These are phyloP conservation scores for Garcia nutans DNA, from an alignment of 345 rosid genomes.

Conservation along the genomic window DNA sequence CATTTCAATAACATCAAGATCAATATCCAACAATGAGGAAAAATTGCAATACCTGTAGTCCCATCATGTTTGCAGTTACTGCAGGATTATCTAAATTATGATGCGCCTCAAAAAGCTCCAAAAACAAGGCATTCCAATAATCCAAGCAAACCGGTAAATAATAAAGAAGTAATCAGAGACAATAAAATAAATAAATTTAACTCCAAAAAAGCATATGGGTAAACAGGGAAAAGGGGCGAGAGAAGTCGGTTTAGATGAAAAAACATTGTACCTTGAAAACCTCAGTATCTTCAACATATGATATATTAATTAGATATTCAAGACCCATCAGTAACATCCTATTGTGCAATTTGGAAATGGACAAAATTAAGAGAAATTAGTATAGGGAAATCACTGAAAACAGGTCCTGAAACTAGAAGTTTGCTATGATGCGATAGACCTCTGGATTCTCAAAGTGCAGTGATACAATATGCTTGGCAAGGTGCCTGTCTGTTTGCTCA, in stretches of 20 bases:
- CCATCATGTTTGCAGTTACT: conserved; percentile 66
- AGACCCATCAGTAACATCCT: conserved; percentile 80
- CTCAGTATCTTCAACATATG: conserved; percentile 98
- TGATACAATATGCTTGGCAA: conserved; percentile 89
- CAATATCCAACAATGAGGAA: background rate
- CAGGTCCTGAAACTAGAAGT: background rate
- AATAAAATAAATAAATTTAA: background rate
- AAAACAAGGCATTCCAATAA: conserved; percentile 90
- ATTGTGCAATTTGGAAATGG: conserved; percentile 62
- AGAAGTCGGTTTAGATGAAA: background rate
- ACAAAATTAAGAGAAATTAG: conserved; percentile 1
- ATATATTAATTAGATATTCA: conserved; percentile 82
- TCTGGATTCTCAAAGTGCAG: conserved; percentile 80
- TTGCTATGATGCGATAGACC: conserved; percentile 41
- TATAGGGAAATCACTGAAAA: background rate
- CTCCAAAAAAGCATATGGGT: background rate
- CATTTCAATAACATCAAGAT: background rate
- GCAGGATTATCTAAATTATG: conserved; percentile 83
- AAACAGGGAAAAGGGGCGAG: background rate
- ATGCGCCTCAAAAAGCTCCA: conserved; percentile 87
- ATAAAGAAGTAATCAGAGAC: background rate
- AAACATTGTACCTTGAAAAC: conserved; percentile 80
- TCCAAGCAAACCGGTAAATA: conserved; percentile 87
- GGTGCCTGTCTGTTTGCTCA: conserved; percentile 86
- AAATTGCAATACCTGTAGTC: conserved; percentile 59